These are phyloP conservation scores for Jackrogersella minutella DNA, from an alignment of 495 filamentous ascomycete genomes.

Conservation along the genomic window DNA sequence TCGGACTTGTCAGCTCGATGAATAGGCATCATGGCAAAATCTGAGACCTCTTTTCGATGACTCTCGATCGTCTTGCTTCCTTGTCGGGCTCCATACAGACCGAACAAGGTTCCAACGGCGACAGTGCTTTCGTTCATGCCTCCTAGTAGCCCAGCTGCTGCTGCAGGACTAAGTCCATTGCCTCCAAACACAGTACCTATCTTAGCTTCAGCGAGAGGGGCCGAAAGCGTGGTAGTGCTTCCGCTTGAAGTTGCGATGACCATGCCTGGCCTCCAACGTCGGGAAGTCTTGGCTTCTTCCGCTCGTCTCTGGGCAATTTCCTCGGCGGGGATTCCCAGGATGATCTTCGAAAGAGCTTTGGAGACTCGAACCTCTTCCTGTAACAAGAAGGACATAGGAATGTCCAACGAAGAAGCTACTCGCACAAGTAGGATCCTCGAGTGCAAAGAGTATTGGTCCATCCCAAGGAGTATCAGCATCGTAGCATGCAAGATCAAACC, in stretches of 20 bases:
- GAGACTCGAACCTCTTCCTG: constrained; percentile 80
- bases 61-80: constrained; percentile 86
- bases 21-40: constrained; percentile 88
- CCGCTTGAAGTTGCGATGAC: constrained; percentile 76
- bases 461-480: constrained; percentile 75
- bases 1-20: constrained; percentile 51
- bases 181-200: constrained; percentile 85
- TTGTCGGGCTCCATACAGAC: constrained; percentile 87
- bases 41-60: constrained; percentile 84
- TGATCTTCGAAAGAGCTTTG: constrained; percentile 73
- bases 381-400: constrained; percentile 70
- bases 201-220: constrained; percentile 81
- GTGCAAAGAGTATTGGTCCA: constrained; percentile 81
- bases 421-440: constrained; percentile 78
- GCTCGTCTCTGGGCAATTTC: constrained; percentile 71
- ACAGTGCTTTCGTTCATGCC: constrained; percentile 77
- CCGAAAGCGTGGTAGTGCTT: constrained; percentile 78
- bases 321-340: constrained; percentile 72
- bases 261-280: constrained; percentile 83
- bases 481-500: constrained; percentile 64
- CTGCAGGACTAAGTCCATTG: constrained; percentile 70
- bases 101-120: constrained; percentile 84
- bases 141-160: constrained; percentile 81
- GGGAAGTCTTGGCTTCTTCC: constrained; percentile 68
- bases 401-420: constrained; percentile 70